phyloP scores from a whole-genome alignment of 1,139 yeast species.

The Taiozyma sp. region DNA sequence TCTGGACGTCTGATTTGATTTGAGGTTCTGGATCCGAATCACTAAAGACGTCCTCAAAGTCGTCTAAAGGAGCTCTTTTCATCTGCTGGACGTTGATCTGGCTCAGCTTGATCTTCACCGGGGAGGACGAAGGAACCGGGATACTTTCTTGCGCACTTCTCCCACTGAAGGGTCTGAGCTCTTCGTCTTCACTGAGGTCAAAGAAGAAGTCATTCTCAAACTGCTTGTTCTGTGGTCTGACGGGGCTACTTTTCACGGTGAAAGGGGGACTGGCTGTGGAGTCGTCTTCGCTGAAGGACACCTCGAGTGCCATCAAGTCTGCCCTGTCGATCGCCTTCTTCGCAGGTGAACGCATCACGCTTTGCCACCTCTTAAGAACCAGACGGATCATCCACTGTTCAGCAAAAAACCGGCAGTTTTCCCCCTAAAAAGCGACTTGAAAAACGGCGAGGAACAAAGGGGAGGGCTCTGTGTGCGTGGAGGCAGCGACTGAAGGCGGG shows the following conservation, averaged over 20 bases:
- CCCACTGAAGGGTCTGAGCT: neutral
- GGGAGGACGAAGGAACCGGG: neutral
- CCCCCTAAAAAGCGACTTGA: neutral
- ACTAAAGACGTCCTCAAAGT: conserved; percentile 10
- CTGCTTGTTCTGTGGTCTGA: conserved; percentile 9
- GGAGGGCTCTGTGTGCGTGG: too few species aligned
- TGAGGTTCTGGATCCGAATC: neutral
- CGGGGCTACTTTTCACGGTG: conserved; percentile 4
- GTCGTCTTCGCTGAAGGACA: neutral
- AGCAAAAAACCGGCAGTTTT: neutral
- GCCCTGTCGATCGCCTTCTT: conserved; percentile 7
- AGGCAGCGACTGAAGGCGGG: too few species aligned
- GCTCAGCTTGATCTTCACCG: neutral
- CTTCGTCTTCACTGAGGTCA: conserved; percentile 10
- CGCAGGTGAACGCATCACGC: neutral
- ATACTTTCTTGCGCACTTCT: neutral
- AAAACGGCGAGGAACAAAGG: neutral
- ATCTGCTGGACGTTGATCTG: neutral
- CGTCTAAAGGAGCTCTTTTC: neutral
- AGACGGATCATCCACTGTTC: neutral
- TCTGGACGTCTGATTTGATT: neutral
- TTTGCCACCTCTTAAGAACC: neutral
- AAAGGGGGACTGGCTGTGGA: neutral
- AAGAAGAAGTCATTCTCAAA: conserved; percentile 15
- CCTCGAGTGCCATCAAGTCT: conserved; percentile 8